Base-by-base conservation (phyloP, 129 eudicot genomes). In the Chrysanthemum seticuspe region DNA sequence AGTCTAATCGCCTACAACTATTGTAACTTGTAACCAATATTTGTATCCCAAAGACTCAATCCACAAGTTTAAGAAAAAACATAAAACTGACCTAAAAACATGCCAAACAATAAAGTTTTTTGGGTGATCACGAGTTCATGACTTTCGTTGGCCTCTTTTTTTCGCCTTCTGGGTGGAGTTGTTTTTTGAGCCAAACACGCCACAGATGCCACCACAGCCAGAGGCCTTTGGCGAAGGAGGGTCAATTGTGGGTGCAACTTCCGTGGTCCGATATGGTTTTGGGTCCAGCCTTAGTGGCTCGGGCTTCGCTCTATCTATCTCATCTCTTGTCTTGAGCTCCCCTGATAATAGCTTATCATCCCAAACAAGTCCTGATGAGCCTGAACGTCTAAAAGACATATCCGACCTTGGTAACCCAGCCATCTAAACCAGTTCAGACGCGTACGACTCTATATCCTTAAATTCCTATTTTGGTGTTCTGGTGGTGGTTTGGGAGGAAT, bases 171-270 rank as follows among this genome's bases (percentile, higher is more conserved):
- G 65, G n/a, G 67, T 44, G 19, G 65, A 54, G 64, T 69, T 21
- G 44, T 27, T 62, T 63, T 82, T 40, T 40, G 47, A 82, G 18
- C 92, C 83, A 62, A 89, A 89, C 29, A 89, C 70, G 18, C 18
- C 29, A 64, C 84, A 74, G 4, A 88, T 89, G 53, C 74, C 80
- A 50, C 74, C 68, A 34, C 96, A 90, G 9, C 90, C 93, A n/a
- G 88, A 80, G 66, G 87, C 83, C 71, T 81, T 90, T 9, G 96
- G 96, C 44, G 96, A 90, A 3, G 87, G 93, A 0, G 96, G 96
- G 48, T 90, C 96, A 19, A 70, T 62, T 3, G 86, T 49, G 34
- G 90, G 86, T 51, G 67, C 74, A 13, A 83, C 86, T 21, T 83
- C 83, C 5, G 75, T 51, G 4, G 84, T 68, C 4, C 74, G 68